Base-by-base conservation (phyloP, 2,329 filamentous ascomycete genomes). In the Metarhizium brunneum region DNA sequence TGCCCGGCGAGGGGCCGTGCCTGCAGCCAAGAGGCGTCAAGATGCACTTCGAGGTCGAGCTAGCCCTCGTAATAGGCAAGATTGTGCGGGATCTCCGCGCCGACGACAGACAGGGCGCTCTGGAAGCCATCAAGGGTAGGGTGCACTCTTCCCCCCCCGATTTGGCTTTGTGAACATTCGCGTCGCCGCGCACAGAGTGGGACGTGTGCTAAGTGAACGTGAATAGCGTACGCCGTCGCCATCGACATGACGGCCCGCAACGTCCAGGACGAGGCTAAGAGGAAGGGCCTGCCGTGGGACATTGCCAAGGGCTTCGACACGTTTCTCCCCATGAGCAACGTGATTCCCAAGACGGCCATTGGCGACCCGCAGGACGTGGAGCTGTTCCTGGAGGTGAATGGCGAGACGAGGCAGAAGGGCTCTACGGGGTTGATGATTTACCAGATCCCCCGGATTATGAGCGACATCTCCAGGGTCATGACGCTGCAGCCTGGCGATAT, bases 161-260 rank as follows among this genome's bases (percentile, higher is more conserved):
- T 25, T 25, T 25, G 25, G 25, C 25, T 4, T 3, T 3, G 25
- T 25, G 25, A 25, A 25, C 25, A 25, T 25, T 25, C 25, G 25
- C 25, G 2, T 20, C 3, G 25, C 25, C 25, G 25, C 4, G 25
- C 25, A 25, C 25, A 25, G 1, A 25, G 1, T 25, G 25, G 40
- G 42, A 45, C 42, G 42, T 6, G 42, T 1, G n/a, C 40, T 42
- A 18, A 42, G 18, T 35, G 48, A 16, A 35, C 10, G 5, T 25
- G 11, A n/a, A 29, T 58, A 90, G 89, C 84, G 65, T 99, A 97
- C 72, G 82, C 92, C 61, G 80, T 97, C 50, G 85, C 88, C 63
- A 96, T 99, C 66, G 94, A 99, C 74, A 95, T 99, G 90, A 99
- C 94, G 10, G 94, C 88, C 1, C 88, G 94, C 62, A 97, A 97